Evolutionary conservation across 2,329 filamentous ascomycete species (phyloP), one percentile per base, ranked within the genome.

Genomic region (Ophiocordyceps robertsii): DNA sequence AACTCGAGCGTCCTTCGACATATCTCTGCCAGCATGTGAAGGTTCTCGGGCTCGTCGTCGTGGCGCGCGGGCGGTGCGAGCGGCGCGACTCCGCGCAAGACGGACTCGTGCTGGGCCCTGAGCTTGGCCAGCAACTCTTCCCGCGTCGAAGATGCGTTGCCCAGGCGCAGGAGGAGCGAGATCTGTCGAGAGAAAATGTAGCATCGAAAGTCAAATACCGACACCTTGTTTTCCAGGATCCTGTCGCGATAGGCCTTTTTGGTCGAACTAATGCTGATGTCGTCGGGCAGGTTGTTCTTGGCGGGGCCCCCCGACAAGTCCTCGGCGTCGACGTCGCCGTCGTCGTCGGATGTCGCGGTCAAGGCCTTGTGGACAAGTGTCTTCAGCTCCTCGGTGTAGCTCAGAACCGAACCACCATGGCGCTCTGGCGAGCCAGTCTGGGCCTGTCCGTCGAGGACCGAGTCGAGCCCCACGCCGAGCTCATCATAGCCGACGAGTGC

Each of bases 401-500:
- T 63, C 8, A 89, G 67, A 46, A 96, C 77, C 0, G 79, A 75
- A 27, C 84, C 83, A 3, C 84, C 81, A 43, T 87, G 80, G 21
- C 80, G 73, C 46, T 78, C 73, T 1, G 73, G 70, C 1, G 70
- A 69, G 1, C 73, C 77, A 4, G 73, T 68, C 2, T 68, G 60
- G 10, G 72, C 67, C 52, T 92, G 82, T 39, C 93, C 87, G 41
- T 82, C 73, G 24, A 95, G 75, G 17, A 93, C 79, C 11, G 80
- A 73, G 59, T 96, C 90, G 29, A 98, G 68, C 0, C 89, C 90
- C 40, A 90, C 79, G 36, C 84, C 84, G 10, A 98, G 76, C 64
- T 98, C 90, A 59, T 96, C 92, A 53, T 98, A 98, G 13, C 88
- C 87, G 5, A 92, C 84, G 33, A 98, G 66, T 3, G 92, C 90